Evolutionary conservation across 2,329 filamentous ascomycete genomes (phyloP).

Genomic region (Didymosphaeria variabile): DNA sequence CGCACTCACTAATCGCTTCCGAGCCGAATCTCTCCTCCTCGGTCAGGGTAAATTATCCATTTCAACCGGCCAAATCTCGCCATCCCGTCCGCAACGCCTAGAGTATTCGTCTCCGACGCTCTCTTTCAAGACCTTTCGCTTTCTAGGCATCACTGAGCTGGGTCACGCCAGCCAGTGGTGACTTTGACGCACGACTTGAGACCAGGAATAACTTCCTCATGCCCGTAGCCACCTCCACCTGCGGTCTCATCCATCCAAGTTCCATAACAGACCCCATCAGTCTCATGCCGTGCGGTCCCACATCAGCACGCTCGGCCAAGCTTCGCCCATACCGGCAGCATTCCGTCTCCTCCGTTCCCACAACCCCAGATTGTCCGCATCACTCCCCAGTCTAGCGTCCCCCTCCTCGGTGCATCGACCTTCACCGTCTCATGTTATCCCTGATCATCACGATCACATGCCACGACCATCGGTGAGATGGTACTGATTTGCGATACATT

Average conservation of each 20-base stretch:
- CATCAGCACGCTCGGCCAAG: conserved; percentile 20
- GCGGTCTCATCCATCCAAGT: conserved; percentile 6
- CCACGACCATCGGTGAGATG: conserved; percentile 9
- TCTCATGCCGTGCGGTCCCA: conserved; percentile 19
- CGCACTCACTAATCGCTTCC: neutral
- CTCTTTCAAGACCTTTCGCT: neutral
- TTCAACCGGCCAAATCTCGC: conserved; percentile 14
- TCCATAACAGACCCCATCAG: conserved; percentile 15
- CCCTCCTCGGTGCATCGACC: conserved; percentile 4
- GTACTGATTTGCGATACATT: conserved; percentile 16
- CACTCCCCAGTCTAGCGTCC: conserved; percentile 9
- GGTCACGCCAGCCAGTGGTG: neutral
- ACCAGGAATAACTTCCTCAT: conserved; percentile 9
- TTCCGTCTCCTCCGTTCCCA: conserved; percentile 27
- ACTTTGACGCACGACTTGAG: neutral
- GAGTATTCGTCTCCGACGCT: conserved; percentile 1
- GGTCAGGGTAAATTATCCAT: conserved; percentile 2
- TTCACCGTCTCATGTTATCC: conserved; percentile 10
- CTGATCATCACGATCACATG: conserved; percentile 18
- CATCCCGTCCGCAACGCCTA: neutral
- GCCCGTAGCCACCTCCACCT: conserved; percentile 17
- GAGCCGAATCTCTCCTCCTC: conserved; percentile 5
- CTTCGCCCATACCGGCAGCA: conserved; percentile 20
- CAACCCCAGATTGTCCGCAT: conserved; percentile 27
- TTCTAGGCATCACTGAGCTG: neutral